These are phyloP conservation scores for Porodaedalea pini DNA, from an alignment of 1,284 basidiomycete species.

Conservation along the genomic window DNA sequence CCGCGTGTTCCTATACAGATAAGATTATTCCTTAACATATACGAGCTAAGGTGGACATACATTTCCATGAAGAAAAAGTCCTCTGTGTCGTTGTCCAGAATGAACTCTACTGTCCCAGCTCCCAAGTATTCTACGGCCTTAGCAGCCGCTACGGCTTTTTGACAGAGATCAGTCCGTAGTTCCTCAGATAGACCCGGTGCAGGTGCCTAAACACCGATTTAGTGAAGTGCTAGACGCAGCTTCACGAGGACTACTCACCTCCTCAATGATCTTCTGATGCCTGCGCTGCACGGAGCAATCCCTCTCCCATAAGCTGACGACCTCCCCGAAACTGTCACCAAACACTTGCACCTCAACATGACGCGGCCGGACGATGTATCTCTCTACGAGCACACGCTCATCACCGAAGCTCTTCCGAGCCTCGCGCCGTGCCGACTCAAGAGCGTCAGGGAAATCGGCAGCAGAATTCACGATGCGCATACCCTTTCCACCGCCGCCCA, in stretches of 20 bases:
- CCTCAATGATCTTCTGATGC: conserved; percentile 94
- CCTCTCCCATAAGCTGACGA: conserved; percentile 87
- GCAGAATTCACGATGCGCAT: conserved; percentile 83
- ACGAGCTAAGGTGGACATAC: conserved; percentile 40
- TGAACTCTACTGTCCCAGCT: conserved; percentile 91
- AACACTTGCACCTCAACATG: conserved; percentile 92
- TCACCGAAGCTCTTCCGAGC: conserved; percentile 85
- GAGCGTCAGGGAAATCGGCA: conserved; percentile 70
- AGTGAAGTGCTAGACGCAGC: not conserved
- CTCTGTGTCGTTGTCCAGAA: conserved; percentile 84
- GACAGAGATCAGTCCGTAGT: conserved; percentile 75
- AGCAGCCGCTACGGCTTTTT: conserved; percentile 88
- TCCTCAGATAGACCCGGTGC: conserved; percentile 81
- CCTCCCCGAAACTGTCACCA: conserved; percentile 72
- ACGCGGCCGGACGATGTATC: conserved; percentile 78
- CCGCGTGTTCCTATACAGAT: conserved; percentile 73
- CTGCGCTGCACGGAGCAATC: conserved; percentile 93
- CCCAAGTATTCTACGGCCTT: conserved; percentile 88
- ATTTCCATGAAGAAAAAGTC: conserved; percentile 94
- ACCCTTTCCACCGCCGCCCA: conserved; percentile 95
- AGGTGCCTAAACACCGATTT: conserved; percentile 57
- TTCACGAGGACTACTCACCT: conserved; percentile 39
- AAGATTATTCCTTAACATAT: not conserved
- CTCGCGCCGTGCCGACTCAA: conserved; percentile 84
- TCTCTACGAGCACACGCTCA: conserved; percentile 81